These are phyloP conservation scores for Aspergillus ustus DNA, from an alignment of 2,329 filamentous ascomycete species.

Conservation along the genomic window DNA sequence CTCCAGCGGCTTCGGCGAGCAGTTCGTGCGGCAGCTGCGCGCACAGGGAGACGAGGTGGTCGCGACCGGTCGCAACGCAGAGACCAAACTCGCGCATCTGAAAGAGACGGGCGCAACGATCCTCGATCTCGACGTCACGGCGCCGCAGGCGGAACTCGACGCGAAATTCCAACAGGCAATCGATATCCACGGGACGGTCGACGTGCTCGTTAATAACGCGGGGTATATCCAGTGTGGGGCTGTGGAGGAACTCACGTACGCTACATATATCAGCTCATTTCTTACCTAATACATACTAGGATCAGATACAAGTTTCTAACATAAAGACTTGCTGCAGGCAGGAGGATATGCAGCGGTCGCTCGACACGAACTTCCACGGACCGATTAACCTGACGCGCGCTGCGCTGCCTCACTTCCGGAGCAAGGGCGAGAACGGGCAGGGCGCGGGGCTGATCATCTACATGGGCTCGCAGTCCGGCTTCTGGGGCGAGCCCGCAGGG, in stretches of 20 bases:
- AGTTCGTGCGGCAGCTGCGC: slow-evolving; percentile 33
- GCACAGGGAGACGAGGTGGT: slow-evolving; percentile 40
- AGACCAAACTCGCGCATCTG: slow-evolving; percentile 30
- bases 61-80: slow-evolving; percentile 38
- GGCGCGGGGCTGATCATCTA: background rate
- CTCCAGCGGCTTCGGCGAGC: slow-evolving; percentile 40
- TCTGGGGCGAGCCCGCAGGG: background rate
- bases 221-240: slow-evolving; percentile 34
- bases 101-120: slow-evolving; percentile 30
- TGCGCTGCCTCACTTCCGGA: background rate
- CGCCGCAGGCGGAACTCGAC: slow-evolving; percentile 23
- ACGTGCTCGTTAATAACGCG: slow-evolving; percentile 44
- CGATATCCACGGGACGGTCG: slow-evolving; percentile 31
- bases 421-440: background rate
- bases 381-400: background rate
- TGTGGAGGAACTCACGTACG: slow-evolving; percentile 30
- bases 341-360: background rate
- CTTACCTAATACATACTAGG: no score
- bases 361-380: background rate
- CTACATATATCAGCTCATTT: no score
- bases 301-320: no score
- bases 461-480: slow-evolving; percentile 3
- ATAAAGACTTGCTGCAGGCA: background rate
- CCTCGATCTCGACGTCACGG: slow-evolving; percentile 33
- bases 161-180: slow-evolving; percentile 25